phyloP scores from a whole-genome alignment of 1,284 basidiomycete species.

The Porphyrellus sp. region DNA sequence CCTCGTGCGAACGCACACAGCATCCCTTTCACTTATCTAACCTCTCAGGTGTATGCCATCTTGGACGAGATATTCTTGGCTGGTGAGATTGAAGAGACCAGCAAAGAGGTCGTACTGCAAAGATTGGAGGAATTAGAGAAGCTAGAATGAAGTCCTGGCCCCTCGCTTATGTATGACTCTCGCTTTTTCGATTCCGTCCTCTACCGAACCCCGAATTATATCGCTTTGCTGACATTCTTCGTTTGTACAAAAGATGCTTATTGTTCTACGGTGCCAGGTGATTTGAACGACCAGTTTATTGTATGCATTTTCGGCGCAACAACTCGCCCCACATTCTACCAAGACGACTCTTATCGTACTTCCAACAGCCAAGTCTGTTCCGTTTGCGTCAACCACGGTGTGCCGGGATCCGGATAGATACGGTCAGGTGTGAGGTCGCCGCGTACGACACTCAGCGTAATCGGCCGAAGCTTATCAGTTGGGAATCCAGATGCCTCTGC shows the following conservation, averaged over 20 bases:
- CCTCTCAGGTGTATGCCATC: slow-evolving; percentile 85
- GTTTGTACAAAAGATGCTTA: slow-evolving; percentile 5
- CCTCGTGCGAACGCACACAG: neutral
- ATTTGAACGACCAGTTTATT: slow-evolving; percentile 12
- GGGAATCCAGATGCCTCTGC: neutral
- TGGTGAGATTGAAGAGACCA: slow-evolving; percentile 97
- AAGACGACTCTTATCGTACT: neutral
- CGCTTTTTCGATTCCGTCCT: slow-evolving; percentile 4
- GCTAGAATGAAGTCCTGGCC: slow-evolving; percentile 54
- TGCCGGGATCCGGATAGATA: too few relatives aligned
- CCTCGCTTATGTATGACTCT: slow-evolving; percentile 9
- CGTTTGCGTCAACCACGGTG: too few relatives aligned
- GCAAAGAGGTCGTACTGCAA: slow-evolving; percentile 90
- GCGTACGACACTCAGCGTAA: neutral
- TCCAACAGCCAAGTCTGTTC: too few relatives aligned
- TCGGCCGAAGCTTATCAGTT: neutral
- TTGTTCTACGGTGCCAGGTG: slow-evolving; percentile 23
- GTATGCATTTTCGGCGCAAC: neutral
- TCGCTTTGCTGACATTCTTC: slow-evolving; percentile 14
- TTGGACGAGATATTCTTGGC: slow-evolving; percentile 98
- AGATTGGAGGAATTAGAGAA: slow-evolving; percentile 90
- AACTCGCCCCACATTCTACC: neutral
- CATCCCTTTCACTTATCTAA: slow-evolving; percentile 6
- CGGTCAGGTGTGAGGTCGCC: neutral
- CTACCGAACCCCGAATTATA: slow-evolving; percentile 4